phyloP scores from a whole-genome alignment of 495 filamentous ascomycete genomes.

The Penicillium pulvis region DNA sequence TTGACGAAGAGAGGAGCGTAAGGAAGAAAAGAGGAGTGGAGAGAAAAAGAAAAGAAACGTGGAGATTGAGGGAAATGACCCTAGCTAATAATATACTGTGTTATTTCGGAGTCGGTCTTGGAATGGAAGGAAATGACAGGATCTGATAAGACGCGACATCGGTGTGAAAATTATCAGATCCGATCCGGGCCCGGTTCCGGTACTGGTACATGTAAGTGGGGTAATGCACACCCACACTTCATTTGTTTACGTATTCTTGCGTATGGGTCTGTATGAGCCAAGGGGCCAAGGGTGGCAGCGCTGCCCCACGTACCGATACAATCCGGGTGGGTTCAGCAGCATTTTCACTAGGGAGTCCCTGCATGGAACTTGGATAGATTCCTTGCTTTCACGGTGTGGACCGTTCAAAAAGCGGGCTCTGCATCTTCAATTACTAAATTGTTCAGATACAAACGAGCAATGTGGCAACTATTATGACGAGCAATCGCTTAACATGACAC shows the following conservation, averaged over 20 bases:
- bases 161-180: conserved; percentile 18
- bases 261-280: neutral
- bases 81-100: conserved; percentile 6
- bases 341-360: neutral
- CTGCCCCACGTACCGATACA: neutral
- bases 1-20: neutral
- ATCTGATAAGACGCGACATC: conserved; percentile 29
- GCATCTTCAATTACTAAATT: neutral
- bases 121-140: conserved; percentile 1
- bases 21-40: neutral
- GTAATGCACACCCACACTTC: neutral
- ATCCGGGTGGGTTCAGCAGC: neutral
- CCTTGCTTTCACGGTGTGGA: neutral
- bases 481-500: too few species aligned
- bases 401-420: neutral
- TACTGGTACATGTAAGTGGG: neutral
- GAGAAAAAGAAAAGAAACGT: neutral
- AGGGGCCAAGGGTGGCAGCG: neutral
- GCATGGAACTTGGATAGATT: neutral
- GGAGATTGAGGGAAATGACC: neutral
- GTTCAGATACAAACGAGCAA: too few species aligned
- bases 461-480: too few species aligned
- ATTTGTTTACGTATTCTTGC: neutral
- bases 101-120: neutral
- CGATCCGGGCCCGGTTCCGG: conserved; percentile 5